phyloP scores from a whole-genome alignment of 2,329 filamentous ascomycete genomes.

The Tolypocladium inflatum region DNA sequence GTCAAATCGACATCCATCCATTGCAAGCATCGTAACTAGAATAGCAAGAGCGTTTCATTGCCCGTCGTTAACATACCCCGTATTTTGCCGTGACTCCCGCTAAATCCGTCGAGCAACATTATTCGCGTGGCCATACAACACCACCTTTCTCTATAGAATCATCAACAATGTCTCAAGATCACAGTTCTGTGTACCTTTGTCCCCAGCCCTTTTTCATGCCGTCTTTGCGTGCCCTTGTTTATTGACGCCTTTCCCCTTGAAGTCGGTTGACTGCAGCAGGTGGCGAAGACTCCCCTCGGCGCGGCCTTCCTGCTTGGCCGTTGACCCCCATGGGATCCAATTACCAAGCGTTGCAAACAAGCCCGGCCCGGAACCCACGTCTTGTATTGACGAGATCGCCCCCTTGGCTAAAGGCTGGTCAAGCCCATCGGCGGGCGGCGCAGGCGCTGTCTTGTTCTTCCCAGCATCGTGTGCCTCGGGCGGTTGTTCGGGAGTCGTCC shows the following conservation, averaged over 20 bases:
- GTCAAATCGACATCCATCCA: neutral
- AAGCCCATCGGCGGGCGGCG: conserved; percentile 9
- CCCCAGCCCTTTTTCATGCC: neutral
- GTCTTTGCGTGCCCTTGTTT: neutral
- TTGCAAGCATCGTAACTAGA: neutral
- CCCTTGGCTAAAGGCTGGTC: neutral
- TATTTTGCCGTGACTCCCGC: neutral
- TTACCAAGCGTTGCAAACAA: conserved; percentile 6
- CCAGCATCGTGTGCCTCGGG: conserved; percentile 10
- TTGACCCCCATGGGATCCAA: conserved; percentile 10
- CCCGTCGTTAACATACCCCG: neutral
- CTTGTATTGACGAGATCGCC: neutral
- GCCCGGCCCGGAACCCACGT: conserved; percentile 4
- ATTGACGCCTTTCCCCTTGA: conserved; percentile 24
- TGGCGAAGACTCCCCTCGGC: conserved; percentile 49
- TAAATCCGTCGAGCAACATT: neutral
- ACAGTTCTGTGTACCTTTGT: neutral
- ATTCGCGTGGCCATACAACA: neutral
- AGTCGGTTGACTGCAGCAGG: conserved; percentile 30
- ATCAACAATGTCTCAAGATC: neutral
- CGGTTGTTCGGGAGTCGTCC: conserved; percentile 21
- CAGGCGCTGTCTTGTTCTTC: conserved; percentile 3
- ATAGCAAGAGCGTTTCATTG: neutral
- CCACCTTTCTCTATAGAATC: neutral
- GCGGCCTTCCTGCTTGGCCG: conserved; percentile 26